Evolutionary conservation across 768 basidiomycete species (phyloP), one percentile per base, ranked within the genome.

Genomic region (Dentipellis sp.): DNA sequence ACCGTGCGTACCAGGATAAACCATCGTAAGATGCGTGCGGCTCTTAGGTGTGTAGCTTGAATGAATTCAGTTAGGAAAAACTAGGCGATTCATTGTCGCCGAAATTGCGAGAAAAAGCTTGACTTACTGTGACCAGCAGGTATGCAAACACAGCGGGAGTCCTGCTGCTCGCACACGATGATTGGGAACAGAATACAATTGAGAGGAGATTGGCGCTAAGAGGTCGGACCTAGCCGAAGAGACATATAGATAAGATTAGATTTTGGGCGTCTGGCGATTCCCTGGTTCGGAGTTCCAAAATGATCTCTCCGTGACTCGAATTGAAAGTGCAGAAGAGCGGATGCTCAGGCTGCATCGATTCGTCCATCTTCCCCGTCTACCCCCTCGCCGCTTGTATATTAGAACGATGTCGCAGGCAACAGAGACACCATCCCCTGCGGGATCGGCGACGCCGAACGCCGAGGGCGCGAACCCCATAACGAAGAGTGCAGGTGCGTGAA

Each of bases 401-500:
- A 57, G 55, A 49, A 38, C 52, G 2, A 67, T 67, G 66, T 65
- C 66, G 7, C 57, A 64, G 10, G 34, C 40, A 6, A 49, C 50
- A 4, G 45, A 59, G 16, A 12, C 34, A 11, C 50, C 56, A 46
- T 42, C 61, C 14, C 35, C 45, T 38, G 52, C 65, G 19, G 60
- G 56, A 5, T 35, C 50, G 11, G 51, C 53, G 39, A 55, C 56
- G 16, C 54, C 57, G 3, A 37, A 42, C 4, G 14, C 47, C 40
- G 39, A n/a, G 17, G 59, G 57, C 35, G 48, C 63, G 5, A 60
- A 39, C 14, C 54, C 62, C 19, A 69, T 55, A 34, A 69, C 76
- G 1, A 78, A 78, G 61, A 75, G 61, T 50, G 72, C 74, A 58
- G 76, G 77, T 23, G 40, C 35, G 19, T 17, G 16, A 14, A 17